A percentile compares a stretch with the other conserved stretches of the same genome.
Evolutionary conservation across 495 filamentous ascomycete species (phyloP).

Genomic region (Xylaria telfairii): DNA sequence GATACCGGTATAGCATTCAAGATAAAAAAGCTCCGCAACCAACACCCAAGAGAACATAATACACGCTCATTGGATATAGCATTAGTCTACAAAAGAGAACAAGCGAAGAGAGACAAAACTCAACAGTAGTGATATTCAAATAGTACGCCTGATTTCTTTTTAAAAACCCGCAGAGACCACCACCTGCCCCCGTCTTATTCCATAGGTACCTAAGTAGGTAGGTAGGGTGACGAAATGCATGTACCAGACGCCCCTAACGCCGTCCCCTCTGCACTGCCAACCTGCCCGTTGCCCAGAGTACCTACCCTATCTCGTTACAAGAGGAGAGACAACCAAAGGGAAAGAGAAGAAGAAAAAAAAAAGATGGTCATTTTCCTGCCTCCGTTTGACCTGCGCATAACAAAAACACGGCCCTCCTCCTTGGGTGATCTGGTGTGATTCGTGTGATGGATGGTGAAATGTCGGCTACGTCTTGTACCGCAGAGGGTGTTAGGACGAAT

Average conservation of each 20-base stretch:
- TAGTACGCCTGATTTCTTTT: slow-evolving; percentile 11
- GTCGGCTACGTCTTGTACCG: background rate
- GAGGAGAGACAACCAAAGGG: background rate
- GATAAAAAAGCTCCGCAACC: background rate
- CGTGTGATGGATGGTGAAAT: background rate
- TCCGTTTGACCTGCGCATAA: background rate
- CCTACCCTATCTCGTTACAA: slow-evolving; percentile 4
- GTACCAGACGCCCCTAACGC: slow-evolving; percentile 10
- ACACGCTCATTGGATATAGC: background rate
- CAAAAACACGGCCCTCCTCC: background rate
- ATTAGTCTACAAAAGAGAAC: background rate
- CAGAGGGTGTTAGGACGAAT: background rate
- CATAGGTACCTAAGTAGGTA: too few species aligned
- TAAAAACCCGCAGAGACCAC: slow-evolving; percentile 2
- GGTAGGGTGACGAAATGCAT: background rate
- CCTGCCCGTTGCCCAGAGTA: background rate
- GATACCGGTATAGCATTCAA: too few species aligned
- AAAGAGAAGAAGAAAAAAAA: background rate
- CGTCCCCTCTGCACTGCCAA: background rate
- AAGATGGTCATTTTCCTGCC: background rate
- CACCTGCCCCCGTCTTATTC: background rate
- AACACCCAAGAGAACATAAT: background rate
- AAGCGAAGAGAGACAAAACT: background rate
- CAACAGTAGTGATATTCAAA: slow-evolving; percentile 1
- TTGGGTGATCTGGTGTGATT: background rate